These are phyloP conservation scores for Ceratocystiopsis sp. DNA, from an alignment of 2,329 filamentous ascomycete species.

Conservation along the genomic window DNA sequence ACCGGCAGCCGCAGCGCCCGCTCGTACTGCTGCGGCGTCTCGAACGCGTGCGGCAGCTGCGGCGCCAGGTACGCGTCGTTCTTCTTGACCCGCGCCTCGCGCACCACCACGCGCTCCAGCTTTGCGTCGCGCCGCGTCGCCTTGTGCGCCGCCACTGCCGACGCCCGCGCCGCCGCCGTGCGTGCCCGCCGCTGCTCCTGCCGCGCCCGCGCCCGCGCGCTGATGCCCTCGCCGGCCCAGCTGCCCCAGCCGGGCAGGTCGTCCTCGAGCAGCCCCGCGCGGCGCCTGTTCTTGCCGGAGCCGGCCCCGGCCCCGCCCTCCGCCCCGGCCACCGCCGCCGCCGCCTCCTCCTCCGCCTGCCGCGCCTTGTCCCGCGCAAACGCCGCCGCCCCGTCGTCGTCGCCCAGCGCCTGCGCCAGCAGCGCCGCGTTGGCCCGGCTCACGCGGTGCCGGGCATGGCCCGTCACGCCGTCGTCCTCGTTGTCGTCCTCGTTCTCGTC, in stretches of 20 bases:
- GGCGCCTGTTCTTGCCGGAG: constrained; percentile 7
- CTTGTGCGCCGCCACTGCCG: constrained; percentile 40
- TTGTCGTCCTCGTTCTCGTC: neutral
- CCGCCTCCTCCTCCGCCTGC: constrained; percentile 57
- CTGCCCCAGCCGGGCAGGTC: constrained; percentile 76
- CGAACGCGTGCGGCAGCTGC: constrained; percentile 75
- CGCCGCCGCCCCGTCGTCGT: constrained; percentile 64
- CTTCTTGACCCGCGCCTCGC: constrained; percentile 81
- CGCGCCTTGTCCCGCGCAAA: constrained; percentile 69
- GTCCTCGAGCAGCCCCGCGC: constrained; percentile 48
- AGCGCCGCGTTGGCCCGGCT: constrained; percentile 47
- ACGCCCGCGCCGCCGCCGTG: constrained; percentile 11
- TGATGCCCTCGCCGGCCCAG: constrained; percentile 76
- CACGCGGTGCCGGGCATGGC: constrained; percentile 25
- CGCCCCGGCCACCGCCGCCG: constrained; percentile 70
- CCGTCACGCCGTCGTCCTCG: constrained; percentile 27
- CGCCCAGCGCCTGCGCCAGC: constrained; percentile 62
- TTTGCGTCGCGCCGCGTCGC: constrained; percentile 68
- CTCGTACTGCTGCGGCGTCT: constrained; percentile 79
- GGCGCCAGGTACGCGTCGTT: constrained; percentile 78
- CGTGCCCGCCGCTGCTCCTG: constrained; percentile 26
- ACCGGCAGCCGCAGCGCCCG: constrained; percentile 70
- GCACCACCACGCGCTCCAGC: constrained; percentile 74
- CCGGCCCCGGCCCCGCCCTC: constrained; percentile 28
- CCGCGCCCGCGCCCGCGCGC: constrained; percentile 49